Percentiles rank a stretch among this genome's conserved stretches.
Conservation (phyloP, 2,329 filamentous ascomycete species). For the Diaporthe nobilis region DNA sequence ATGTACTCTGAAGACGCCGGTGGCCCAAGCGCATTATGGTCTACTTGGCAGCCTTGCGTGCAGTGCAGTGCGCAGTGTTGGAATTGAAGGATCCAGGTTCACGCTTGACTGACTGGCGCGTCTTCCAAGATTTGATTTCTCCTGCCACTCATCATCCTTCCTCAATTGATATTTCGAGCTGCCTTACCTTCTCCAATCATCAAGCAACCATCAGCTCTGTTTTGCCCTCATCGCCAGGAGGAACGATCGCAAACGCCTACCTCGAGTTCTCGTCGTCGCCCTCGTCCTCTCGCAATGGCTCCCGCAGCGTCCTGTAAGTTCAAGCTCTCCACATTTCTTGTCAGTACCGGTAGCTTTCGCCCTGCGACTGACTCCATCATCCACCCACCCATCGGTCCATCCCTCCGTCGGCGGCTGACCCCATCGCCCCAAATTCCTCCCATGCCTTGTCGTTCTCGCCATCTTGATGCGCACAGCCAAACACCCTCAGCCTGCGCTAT, state of each 20-base stretch:
- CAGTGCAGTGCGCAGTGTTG: constrained; percentile 19
- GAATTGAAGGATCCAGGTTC: constrained; percentile 31
- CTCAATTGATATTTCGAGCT: background rate
- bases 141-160: background rate
- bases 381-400: constrained; percentile 17
- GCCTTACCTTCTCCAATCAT: background rate
- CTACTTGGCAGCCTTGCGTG: constrained; percentile 14
- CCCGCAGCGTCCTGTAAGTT: constrained; percentile 40
- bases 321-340: constrained; percentile 40
- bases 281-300: constrained; percentile 37
- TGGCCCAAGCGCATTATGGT: background rate
- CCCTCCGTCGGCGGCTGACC: constrained; percentile 24
- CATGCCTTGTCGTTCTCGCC: constrained; percentile 4
- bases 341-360: constrained; percentile 33
- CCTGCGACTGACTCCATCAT: constrained; percentile 39
- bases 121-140: constrained; percentile 16
- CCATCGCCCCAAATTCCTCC: constrained; percentile 33
- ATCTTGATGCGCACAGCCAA: constrained; percentile 7
- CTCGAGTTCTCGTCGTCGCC: background rate
- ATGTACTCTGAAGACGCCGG: background rate
- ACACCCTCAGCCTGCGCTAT: constrained; percentile 14
- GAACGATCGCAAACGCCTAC: background rate
- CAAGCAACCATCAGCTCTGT: background rate
- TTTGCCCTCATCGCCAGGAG: background rate
- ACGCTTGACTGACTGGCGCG: constrained; percentile 25